Percentiles rank a stretch among this genome's conserved stretches.
Evolutionary conservation across 345 rosid genomes (phyloP).

Genomic region (Trapa incisa): DNA sequence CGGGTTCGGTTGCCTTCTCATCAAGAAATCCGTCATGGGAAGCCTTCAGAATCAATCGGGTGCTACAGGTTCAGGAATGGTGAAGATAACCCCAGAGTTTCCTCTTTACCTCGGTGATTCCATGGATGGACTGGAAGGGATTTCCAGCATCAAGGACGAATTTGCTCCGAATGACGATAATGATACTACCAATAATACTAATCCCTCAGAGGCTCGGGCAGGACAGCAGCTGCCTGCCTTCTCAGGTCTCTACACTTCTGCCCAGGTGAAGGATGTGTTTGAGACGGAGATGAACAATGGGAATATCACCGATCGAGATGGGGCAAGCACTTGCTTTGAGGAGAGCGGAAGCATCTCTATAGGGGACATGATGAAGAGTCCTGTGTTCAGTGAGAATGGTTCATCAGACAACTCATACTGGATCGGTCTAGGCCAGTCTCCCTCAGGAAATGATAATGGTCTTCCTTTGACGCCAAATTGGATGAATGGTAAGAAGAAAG

Average conservation of each 20-base stretch:
- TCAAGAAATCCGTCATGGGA: constrained; percentile 94
- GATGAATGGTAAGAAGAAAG: constrained; percentile 57
- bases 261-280: constrained; percentile 89
- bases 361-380: constrained; percentile 97
- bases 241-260: constrained; percentile 79
- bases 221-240: constrained; percentile 77
- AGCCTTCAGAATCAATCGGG: constrained; percentile 90
- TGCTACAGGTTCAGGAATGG: constrained; percentile 86
- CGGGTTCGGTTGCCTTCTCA: constrained; percentile 95
- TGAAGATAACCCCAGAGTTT: constrained; percentile 89
- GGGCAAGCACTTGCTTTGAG: constrained; percentile 81
- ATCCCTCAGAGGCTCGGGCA: constrained; percentile 40
- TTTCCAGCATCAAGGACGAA: constrained; percentile 43
- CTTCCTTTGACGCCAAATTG: constrained; percentile 58
- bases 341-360: constrained; percentile 84
- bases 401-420: constrained; percentile 79
- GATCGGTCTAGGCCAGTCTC: constrained; percentile 97
- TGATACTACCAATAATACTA: constrained; percentile 33
- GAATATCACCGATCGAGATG: constrained; percentile 69
- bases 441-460: constrained; percentile 53
- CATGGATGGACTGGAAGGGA: constrained; percentile 62
- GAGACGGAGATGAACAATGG: constrained; percentile 86
- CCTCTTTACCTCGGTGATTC: constrained; percentile 91
- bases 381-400: constrained; percentile 92
- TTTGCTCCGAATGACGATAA: constrained; percentile 41